Conservation (phyloP, 805 yeast species). For the Candida glaebosa region DNA sequence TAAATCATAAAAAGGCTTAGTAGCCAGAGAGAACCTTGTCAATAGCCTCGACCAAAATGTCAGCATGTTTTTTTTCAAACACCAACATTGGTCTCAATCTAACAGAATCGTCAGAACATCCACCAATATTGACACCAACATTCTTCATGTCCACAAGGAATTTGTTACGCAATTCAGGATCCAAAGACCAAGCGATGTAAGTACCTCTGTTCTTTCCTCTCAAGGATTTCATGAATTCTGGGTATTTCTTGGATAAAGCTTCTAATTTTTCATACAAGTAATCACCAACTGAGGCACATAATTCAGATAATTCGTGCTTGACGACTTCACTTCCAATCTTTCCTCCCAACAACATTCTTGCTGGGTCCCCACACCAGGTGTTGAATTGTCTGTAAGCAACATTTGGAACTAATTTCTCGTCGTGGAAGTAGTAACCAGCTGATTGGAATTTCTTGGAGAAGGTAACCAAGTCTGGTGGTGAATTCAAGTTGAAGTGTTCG, state of each 20-base stretch:
- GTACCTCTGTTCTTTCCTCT: slow-evolving; percentile 77
- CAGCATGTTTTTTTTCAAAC: slow-evolving; percentile 79
- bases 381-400: slow-evolving; percentile 85
- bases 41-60: slow-evolving; percentile 48
- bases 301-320: slow-evolving; percentile 54
- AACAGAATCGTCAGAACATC: slow-evolving; percentile 75
- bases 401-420: slow-evolving; percentile 69
- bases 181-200: slow-evolving; percentile 76
- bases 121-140: slow-evolving; percentile 77
- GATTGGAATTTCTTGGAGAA: slow-evolving; percentile 87
- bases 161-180: slow-evolving; percentile 54
- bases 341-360: slow-evolving; percentile 71
- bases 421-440: slow-evolving; percentile 81
- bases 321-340: slow-evolving; percentile 65
- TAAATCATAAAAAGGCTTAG: slow-evolving; percentile 10
- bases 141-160: slow-evolving; percentile 58
- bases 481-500: slow-evolving; percentile 72
- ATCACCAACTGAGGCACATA: slow-evolving; percentile 60
- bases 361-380: slow-evolving; percentile 94
- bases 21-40: slow-evolving; percentile 37
- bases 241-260: slow-evolving; percentile 50
- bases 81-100: slow-evolving; percentile 79
- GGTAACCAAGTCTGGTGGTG: slow-evolving; percentile 81
- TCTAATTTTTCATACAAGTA: slow-evolving; percentile 60
- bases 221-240: slow-evolving; percentile 49